These are phyloP conservation scores for Crithidia thermophila DNA, from an alignment of 208 protist species.

Conservation along the genomic window DNA sequence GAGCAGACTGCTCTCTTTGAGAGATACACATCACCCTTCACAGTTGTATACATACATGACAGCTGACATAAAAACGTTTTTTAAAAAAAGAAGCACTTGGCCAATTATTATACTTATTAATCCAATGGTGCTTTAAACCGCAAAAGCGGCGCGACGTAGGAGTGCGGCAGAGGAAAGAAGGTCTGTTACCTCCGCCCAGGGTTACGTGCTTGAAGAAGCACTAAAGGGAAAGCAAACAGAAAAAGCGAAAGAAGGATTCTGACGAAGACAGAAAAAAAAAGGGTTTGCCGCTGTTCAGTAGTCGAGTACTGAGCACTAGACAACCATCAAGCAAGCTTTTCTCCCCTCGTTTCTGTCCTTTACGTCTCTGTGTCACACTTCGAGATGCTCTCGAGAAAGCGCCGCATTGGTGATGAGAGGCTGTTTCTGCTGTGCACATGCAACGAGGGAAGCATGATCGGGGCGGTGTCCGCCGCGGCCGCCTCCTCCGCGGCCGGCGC, in stretches of 20 bases:
- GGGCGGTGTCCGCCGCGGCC: not conserved
- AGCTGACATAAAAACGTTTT: no score
- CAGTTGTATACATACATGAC: no score
- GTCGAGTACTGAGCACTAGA: no score
- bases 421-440: not conserved
- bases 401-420: not conserved
- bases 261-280: not conserved
- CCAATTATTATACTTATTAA: no score
- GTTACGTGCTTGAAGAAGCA: not conserved
- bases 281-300: no score
- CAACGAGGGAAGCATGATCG: not conserved
- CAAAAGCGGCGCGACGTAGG: not conserved
- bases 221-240: not conserved
- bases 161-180: not conserved
- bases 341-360: not conserved
- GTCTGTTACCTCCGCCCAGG: no score
- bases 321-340: not conserved
- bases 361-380: not conserved
- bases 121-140: no score
- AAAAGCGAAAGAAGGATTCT: not conserved
- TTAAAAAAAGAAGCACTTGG: no score
- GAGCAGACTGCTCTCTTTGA: no score
- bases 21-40: no score
- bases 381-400: slow-evolving; percentile 6
- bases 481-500: not conserved